Evolutionary conservation across 106 monocot species (phyloP).

Genomic region (Posidonia australis): DNA sequence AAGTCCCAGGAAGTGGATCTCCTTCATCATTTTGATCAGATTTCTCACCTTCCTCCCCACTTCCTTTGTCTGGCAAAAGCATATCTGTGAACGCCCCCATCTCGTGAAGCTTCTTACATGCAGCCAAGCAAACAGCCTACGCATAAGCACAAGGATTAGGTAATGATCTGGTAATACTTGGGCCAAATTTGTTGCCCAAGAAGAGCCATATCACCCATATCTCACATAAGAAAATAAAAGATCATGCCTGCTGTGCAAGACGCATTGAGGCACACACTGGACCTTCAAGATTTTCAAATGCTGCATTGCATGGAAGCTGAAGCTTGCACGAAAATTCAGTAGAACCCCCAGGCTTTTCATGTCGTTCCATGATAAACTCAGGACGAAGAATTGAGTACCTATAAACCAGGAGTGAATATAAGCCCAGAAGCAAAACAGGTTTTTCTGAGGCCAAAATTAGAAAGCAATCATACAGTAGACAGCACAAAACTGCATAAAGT

Average conservation of each 20-base stretch:
- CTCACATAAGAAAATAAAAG: background rate
- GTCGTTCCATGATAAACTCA: slow-evolving; percentile 92
- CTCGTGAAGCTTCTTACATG: slow-evolving; percentile 98
- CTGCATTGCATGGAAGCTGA: slow-evolving; percentile 96
- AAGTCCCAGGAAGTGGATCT: slow-evolving; percentile 82
- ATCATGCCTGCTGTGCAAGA: slow-evolving; percentile 83
- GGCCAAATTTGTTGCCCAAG: background rate
- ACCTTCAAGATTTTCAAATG: slow-evolving; percentile 93
- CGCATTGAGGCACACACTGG: slow-evolving; percentile 88
- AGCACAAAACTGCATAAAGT: background rate
- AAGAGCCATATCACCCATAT: background rate
- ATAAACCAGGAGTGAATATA: background rate
- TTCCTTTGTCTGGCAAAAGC: slow-evolving; percentile 95
- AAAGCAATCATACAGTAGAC: background rate
- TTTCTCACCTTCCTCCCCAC: slow-evolving; percentile 64
- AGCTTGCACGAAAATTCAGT: slow-evolving; percentile 92
- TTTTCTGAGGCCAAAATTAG: background rate
- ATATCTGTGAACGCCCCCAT: slow-evolving; percentile 98
- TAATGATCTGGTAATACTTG: background rate
- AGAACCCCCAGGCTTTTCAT: slow-evolving; percentile 64
- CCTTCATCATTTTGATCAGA: slow-evolving; percentile 62
- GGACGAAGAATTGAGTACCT: slow-evolving; percentile 97
- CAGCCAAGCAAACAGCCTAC: slow-evolving; percentile 95
- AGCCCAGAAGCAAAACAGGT: background rate
- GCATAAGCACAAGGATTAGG: background rate